These are phyloP conservation scores for Saksenaea vasiformis DNA, from an alignment of 371 early-diverging fungal genomes.

Conservation along the genomic window DNA sequence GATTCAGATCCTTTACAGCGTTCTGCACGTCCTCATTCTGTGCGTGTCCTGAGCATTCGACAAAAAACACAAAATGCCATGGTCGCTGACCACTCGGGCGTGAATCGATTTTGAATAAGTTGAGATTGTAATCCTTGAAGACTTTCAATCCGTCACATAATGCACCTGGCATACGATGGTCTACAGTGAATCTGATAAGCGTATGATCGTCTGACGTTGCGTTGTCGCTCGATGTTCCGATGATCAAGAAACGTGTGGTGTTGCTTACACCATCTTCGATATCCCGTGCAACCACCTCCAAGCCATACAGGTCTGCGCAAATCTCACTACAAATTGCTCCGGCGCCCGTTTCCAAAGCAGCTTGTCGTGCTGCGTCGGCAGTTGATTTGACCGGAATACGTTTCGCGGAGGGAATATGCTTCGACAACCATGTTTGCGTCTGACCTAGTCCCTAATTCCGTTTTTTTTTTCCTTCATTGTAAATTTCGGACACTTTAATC, in stretches of 20 bases:
- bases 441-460: constrained; percentile 80
- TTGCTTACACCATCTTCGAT: constrained; percentile 77
- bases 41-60: constrained; percentile 84
- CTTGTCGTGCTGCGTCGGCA: constrained; percentile 86
- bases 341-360: constrained; percentile 74
- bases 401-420: constrained; percentile 71
- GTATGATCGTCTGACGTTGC: constrained; percentile 81
- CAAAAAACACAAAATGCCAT: constrained; percentile 94
- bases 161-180: constrained; percentile 90
- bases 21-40: constrained; percentile 66
- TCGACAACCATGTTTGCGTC: constrained; percentile 74
- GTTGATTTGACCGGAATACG: constrained; percentile 82
- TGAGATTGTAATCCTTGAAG: constrained; percentile 80
- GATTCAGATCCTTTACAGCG: constrained; percentile 64
- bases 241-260: constrained; percentile 88
- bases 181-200: constrained; percentile 81
- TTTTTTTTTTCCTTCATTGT: background rate
- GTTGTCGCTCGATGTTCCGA: constrained; percentile 73
- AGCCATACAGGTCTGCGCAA: constrained; percentile 81
- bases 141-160: constrained; percentile 84
- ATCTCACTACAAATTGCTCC: constrained; percentile 85
- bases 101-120: constrained; percentile 91
- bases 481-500: background rate
- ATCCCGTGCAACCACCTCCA: constrained; percentile 72
- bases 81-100: constrained; percentile 80